Evolutionary conservation across 108 stramenopile genomes (phyloP).

Genomic region (Skeletonema potamos): DNA sequence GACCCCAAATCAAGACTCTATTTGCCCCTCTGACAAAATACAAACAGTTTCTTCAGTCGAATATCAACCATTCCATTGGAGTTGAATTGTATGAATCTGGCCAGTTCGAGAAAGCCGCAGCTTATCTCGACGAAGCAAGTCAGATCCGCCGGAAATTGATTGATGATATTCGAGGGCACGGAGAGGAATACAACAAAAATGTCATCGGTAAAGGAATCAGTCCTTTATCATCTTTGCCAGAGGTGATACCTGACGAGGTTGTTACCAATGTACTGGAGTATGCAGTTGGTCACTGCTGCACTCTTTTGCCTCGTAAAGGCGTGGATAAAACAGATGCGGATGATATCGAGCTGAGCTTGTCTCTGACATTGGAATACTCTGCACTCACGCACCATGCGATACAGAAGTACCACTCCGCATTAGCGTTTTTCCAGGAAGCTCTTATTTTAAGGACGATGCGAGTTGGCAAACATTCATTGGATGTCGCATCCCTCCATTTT

Average conservation of each 20-base stretch:
- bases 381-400: constrained; percentile 35
- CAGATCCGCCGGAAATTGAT: constrained; percentile 25
- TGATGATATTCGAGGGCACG: constrained; percentile 8
- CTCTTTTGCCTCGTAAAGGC: constrained; percentile 8
- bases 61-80: constrained; percentile 31
- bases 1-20: constrained; percentile 2
- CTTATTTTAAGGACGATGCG: constrained; percentile 41
- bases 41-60: constrained; percentile 31
- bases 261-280: constrained; percentile 6
- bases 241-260: constrained; percentile 4
- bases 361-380: constrained; percentile 36
- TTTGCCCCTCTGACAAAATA: constrained; percentile 15
- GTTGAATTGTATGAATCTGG: constrained; percentile 32
- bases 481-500: constrained; percentile 52
- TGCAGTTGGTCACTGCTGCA: constrained; percentile 3
- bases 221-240: constrained; percentile 8
- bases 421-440: constrained; percentile 45
- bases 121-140: constrained; percentile 17
- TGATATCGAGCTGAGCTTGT: constrained; percentile 35
- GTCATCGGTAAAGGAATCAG: background rate
- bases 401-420: constrained; percentile 28
- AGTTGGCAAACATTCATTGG: constrained; percentile 40
- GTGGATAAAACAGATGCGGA: constrained; percentile 15
- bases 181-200: background rate
- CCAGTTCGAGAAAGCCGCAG: constrained; percentile 16